A percentile compares a stretch with the other conserved stretches of the same genome.
phyloP scores from a whole-genome alignment of 1,139 yeast species.

The Sugiyamaella novakii region DNA sequence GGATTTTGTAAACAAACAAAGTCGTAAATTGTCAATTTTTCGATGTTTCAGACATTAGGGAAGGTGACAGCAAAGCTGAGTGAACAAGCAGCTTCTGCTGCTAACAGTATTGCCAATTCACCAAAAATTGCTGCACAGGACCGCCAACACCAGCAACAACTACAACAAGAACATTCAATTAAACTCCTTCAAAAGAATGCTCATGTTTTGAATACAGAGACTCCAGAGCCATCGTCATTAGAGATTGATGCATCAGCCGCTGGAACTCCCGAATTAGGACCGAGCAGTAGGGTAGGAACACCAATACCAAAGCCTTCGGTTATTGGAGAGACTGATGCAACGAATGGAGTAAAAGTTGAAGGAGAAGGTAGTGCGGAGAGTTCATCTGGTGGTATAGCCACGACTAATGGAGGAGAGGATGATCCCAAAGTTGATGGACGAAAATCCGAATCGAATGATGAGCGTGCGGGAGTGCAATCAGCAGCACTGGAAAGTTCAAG shows the following conservation, averaged over 20 bases:
- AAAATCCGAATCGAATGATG: not conserved
- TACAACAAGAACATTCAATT: conserved; percentile 24
- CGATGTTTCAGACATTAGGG: too few relatives aligned
- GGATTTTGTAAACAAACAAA: too few relatives aligned
- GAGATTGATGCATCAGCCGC: conserved; percentile 25
- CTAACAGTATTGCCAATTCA: conserved; percentile 3
- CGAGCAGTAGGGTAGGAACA: conserved; percentile 13
- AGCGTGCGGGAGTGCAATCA: too few relatives aligned
- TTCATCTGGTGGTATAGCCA: conserved; percentile 4
- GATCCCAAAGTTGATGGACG: not conserved
- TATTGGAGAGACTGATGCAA: not conserved
- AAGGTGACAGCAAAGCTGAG: too few relatives aligned
- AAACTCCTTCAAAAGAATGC: conserved; percentile 36
- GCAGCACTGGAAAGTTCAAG: too few relatives aligned
- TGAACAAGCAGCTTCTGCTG: too few relatives aligned
- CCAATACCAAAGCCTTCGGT: conserved; percentile 7
- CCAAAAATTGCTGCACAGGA: not conserved
- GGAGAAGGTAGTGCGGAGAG: not conserved
- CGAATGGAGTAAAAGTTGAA: not conserved
- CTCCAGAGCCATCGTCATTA: conserved; percentile 36
- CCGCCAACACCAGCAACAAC: conserved; percentile 7
- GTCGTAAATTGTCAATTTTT: too few relatives aligned
- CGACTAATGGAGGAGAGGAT: not conserved
- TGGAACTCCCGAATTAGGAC: conserved; percentile 4
- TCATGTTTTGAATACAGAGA: conserved; percentile 32